Percentiles rank a stretch among this genome's conserved stretches.
phyloP scores from a whole-genome alignment of 1,139 yeast species.

The Chernovozyma aurita region DNA sequence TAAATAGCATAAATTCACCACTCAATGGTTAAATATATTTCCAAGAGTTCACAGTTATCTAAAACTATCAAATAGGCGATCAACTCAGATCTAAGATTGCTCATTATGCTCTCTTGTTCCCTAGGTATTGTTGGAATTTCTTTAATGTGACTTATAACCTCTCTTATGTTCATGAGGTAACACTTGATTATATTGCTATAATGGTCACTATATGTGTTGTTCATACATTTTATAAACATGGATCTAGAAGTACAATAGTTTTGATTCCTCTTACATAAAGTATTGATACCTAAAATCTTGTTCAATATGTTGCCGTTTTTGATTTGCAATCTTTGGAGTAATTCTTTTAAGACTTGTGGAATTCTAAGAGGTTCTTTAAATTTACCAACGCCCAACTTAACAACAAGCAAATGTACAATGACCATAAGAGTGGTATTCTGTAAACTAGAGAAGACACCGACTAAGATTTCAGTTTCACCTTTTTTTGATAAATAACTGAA shows the following conservation, averaged over 20 bases:
- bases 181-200: background rate
- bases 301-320: background rate
- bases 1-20: conserved; percentile 2
- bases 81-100: background rate
- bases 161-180: background rate
- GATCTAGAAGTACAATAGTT: background rate
- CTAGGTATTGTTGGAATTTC: background rate
- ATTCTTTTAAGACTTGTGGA: background rate
- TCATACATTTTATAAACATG: background rate
- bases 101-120: background rate
- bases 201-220: background rate
- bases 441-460: background rate
- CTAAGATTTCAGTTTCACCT: background rate
- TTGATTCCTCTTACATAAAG: background rate
- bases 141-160: background rate
- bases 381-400: background rate
- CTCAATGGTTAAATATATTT: conserved; percentile 4
- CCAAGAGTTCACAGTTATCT: conserved; percentile 6
- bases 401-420: background rate
- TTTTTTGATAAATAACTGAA: too few species aligned
- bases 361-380: background rate
- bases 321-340: background rate
- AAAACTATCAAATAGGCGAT: conserved; percentile 6
- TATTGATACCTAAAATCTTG: background rate
- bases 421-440: background rate